A percentile compares a stretch with the other conserved stretches of the same genome.
These are phyloP conservation scores for Cucurbita pepo DNA, from an alignment of 306 rosid genomes.

Conservation along the genomic window DNA sequence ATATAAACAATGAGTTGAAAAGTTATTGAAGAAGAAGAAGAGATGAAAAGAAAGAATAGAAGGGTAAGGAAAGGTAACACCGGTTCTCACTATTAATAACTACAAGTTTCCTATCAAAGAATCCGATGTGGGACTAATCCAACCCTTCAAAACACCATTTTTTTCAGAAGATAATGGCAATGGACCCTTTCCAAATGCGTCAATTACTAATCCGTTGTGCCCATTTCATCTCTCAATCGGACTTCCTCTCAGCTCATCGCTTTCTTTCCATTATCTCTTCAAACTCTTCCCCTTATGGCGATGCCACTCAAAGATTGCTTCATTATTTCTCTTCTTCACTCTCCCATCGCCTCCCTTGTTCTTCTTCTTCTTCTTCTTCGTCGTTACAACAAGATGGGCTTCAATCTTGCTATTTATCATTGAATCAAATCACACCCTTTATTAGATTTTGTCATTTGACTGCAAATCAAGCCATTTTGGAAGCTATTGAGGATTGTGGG, in stretches of 20 bases:
- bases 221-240: conserved; percentile 27
- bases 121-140: too few species aligned
- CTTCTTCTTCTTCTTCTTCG: not conserved
- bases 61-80: not conserved
- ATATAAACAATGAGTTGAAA: not conserved
- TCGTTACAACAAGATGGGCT: not conserved
- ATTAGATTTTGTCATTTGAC: conserved; percentile 35
- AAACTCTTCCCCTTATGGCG: conserved; percentile 27
- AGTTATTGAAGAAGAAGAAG: not conserved
- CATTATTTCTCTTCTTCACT: conserved; percentile 31
- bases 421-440: conserved; percentile 42
- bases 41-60: not conserved
- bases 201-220: conserved; percentile 30
- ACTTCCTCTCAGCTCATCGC: conserved; percentile 24
- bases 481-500: conserved; percentile 21
- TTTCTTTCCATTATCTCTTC: conserved; percentile 22
- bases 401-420: conserved; percentile 27
- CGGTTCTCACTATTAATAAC: not conserved
- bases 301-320: conserved; percentile 25
- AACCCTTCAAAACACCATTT: not conserved
- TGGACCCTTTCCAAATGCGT: conserved; percentile 13
- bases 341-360: conserved; percentile 11
- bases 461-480: conserved; percentile 44
- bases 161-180: not conserved
- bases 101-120: not conserved